A percentile compares a stretch with the other conserved stretches of the same genome.
These are phyloP conservation scores for Picochlorum sp. DNA, from an alignment of 139 green algal genomes.

Conservation along the genomic window DNA sequence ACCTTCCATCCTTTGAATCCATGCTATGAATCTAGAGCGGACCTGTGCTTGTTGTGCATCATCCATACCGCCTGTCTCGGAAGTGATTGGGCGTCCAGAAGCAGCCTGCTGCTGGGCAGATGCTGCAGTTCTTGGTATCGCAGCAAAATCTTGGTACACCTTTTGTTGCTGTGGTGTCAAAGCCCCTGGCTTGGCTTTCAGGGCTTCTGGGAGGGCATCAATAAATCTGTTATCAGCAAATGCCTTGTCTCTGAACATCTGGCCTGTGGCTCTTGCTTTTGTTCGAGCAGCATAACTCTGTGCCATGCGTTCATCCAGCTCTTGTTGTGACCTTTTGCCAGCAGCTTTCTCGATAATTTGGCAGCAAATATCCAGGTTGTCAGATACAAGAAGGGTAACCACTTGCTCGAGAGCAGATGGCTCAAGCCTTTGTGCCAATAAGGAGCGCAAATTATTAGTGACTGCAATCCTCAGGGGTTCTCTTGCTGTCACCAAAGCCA, in stretches of 20 bases:
- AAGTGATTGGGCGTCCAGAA: not conserved
- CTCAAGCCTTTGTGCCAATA: conserved; percentile 60
- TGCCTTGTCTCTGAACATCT: conserved; percentile 37
- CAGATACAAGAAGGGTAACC: conserved; percentile 58
- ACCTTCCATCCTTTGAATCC: conserved; percentile 31
- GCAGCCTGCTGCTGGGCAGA: conserved; percentile 14
- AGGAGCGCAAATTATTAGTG: conserved; percentile 58
- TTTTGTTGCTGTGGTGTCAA: conserved; percentile 58
- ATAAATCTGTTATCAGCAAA: conserved; percentile 31
- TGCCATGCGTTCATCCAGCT: conserved; percentile 84
- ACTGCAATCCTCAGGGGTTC: conserved; percentile 85
- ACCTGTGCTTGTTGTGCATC: conserved; percentile 9
- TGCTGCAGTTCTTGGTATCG: conserved; percentile 47
- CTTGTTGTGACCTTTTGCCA: conserved; percentile 85
- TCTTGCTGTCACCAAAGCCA: conserved; percentile 93
- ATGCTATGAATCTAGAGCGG: conserved; percentile 25
- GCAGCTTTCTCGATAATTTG: conserved; percentile 89
- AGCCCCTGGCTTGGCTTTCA: conserved; percentile 66
- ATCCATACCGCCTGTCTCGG: not conserved
- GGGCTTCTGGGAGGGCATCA: conserved; percentile 65
- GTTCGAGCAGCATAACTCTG: conserved; percentile 36
- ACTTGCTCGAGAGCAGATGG: conserved; percentile 49
- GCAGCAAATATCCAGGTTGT: conserved; percentile 96
- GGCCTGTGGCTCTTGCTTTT: conserved; percentile 34
- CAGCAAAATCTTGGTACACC: conserved; percentile 93